These are phyloP conservation scores for Talaromyces nanjingensis DNA, from an alignment of 495 filamentous ascomycete species.

Conservation along the genomic window DNA sequence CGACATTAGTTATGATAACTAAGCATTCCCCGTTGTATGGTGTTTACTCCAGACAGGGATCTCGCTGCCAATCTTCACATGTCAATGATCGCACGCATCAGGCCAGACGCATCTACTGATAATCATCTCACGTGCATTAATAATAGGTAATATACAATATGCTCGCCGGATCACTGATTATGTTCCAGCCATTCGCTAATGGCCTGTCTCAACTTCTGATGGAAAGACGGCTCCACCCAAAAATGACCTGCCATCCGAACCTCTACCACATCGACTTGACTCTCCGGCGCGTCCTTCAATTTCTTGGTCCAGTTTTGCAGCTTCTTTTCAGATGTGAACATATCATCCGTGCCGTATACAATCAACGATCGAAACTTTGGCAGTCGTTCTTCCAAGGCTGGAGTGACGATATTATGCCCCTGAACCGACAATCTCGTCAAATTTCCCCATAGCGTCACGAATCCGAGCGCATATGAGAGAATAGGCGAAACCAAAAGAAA, in stretches of 20 bases:
- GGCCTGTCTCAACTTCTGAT: constrained; percentile 40
- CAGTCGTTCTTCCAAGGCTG: constrained; percentile 45
- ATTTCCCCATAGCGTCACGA: constrained; percentile 44
- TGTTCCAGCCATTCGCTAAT: constrained; percentile 35
- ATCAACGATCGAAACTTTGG: constrained; percentile 54
- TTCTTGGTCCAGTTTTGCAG: constrained; percentile 63
- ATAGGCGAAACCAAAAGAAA: constrained; percentile 82
- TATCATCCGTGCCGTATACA: constrained; percentile 73
- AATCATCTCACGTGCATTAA: neutral
- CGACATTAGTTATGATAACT: neutral
- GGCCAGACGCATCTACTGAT: neutral
- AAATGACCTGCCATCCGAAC: constrained; percentile 74
- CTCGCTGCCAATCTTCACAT: neutral
- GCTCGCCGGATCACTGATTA: neutral
- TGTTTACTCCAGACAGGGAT: neutral
- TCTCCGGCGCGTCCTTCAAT: constrained; percentile 32
- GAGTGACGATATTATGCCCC: constrained; percentile 28
- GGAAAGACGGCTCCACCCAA: constrained; percentile 64
- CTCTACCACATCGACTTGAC: constrained; percentile 35
- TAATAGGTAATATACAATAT: neutral
- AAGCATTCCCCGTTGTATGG: neutral
- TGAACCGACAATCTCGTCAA: constrained; percentile 11
- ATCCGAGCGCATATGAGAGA: constrained; percentile 52
- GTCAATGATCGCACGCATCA: neutral
- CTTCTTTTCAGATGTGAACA: constrained; percentile 64